A percentile compares a stretch with the other conserved stretches of the same genome.
These are phyloP conservation scores for Fusarium tjaetaba DNA, from an alignment of 2,329 filamentous ascomycete species.

Conservation along the genomic window DNA sequence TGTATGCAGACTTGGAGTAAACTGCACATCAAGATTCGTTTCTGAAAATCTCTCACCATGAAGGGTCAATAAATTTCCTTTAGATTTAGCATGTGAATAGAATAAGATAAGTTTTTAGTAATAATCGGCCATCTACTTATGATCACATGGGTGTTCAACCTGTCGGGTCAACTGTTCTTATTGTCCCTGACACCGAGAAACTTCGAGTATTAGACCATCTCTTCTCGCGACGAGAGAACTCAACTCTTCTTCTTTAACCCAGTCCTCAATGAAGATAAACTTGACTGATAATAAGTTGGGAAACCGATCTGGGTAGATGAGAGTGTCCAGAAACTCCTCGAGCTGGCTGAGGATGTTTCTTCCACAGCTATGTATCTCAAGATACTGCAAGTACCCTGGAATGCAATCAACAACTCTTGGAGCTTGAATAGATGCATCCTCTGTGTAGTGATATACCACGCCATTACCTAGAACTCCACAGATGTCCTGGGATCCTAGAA, in stretches of 20 bases:
- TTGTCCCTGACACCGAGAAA: rapidly evolving
- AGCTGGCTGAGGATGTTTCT: background rate
- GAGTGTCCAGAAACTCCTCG: background rate
- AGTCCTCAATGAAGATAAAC: background rate
- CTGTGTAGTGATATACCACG: rapidly evolving
- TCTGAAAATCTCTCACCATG: too few species aligned
- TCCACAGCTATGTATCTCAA: background rate
- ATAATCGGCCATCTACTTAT: too few species aligned
- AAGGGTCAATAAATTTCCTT: too few species aligned
- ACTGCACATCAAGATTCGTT: too few species aligned
- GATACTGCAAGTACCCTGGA: background rate
- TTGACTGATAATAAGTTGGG: background rate
- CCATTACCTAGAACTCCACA: background rate
- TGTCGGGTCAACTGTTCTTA: rapidly evolving
- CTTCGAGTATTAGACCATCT: background rate
- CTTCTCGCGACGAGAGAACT: too few species aligned
- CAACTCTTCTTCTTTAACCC: too few species aligned
- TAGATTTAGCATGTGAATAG: too few species aligned
- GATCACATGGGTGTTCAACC: too few species aligned
- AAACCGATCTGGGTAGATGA: background rate
- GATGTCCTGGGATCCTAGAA: background rate
- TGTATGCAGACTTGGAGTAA: too few species aligned
- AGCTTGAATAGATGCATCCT: too few species aligned
- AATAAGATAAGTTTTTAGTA: too few species aligned
- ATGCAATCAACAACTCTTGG: background rate